phyloP scores from a whole-genome alignment of 2,329 filamentous ascomycete genomes.

The Cladophialophora chaetospira region DNA sequence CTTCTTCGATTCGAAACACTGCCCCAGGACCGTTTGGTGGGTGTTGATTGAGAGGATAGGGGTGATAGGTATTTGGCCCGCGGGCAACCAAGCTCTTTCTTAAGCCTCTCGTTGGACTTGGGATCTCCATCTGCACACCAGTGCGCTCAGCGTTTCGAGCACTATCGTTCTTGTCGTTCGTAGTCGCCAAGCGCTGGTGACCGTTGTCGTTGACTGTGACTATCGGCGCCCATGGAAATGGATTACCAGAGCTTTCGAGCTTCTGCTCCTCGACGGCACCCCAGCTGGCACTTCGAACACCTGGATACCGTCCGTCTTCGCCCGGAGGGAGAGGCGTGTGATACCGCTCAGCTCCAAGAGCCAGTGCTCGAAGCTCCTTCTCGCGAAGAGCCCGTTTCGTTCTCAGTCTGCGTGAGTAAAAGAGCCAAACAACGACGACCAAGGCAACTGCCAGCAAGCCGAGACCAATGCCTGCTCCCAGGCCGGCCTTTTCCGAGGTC shows the following conservation, averaged over 20 bases:
- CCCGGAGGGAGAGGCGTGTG: slow-evolving; percentile 40
- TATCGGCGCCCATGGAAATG: slow-evolving; percentile 37
- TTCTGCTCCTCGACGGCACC: slow-evolving; percentile 28
- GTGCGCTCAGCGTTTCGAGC: slow-evolving; percentile 44
- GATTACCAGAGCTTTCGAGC: slow-evolving; percentile 28
- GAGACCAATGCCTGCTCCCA: slow-evolving; percentile 67
- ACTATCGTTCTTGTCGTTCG: slow-evolving; percentile 31
- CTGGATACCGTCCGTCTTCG: slow-evolving; percentile 14
- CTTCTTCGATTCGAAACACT: slow-evolving; percentile 33
- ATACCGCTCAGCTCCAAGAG: slow-evolving; percentile 53
- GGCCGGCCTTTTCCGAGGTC: slow-evolving; percentile 54
- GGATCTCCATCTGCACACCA: slow-evolving; percentile 44
- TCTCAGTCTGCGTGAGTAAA: slow-evolving; percentile 53
- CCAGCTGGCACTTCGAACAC: slow-evolving; percentile 30
- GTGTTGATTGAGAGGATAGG: slow-evolving; percentile 22
- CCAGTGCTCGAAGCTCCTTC: slow-evolving; percentile 56
- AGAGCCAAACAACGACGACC: slow-evolving; percentile 51
- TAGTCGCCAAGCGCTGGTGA: slow-evolving; percentile 16
- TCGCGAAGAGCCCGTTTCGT: slow-evolving; percentile 50
- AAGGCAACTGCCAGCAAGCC: slow-evolving; percentile 58
- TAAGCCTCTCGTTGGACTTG: slow-evolving; percentile 43
- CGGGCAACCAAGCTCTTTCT: slow-evolving; percentile 46
- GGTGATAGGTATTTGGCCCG: slow-evolving; percentile 30
- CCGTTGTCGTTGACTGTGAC: slow-evolving; percentile 25
- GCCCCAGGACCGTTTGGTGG: slow-evolving; percentile 24